Percentiles rank a stretch among this genome's conserved stretches.
Evolutionary conservation across 2,329 filamentous ascomycete genomes (phyloP).

Genomic region (Gliomastix tumulicola): DNA sequence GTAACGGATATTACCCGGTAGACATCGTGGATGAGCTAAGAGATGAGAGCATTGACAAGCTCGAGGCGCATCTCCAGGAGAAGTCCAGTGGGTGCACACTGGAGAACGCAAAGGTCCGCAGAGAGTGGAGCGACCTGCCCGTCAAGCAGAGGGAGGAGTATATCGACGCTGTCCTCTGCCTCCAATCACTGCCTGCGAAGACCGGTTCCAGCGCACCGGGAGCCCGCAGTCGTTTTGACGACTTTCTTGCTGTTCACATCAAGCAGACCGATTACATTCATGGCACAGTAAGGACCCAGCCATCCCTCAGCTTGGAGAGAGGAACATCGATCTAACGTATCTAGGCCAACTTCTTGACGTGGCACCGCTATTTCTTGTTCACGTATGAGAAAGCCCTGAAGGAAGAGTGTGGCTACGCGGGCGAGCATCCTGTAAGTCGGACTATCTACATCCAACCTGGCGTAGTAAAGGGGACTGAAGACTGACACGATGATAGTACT

Average conservation of each 20-base stretch:
- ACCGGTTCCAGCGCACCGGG: slow-evolving; percentile 13
- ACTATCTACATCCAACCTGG: too few relatives aligned
- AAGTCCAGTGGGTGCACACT: too few relatives aligned
- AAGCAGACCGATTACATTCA: slow-evolving; percentile 16
- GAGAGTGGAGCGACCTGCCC: slow-evolving; percentile 5
- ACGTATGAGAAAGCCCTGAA: slow-evolving; percentile 28
- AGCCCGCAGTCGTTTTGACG: slow-evolving; percentile 19
- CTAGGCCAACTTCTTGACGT: slow-evolving; percentile 24
- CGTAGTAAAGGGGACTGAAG: too few relatives aligned
- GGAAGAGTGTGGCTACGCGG: slow-evolving; percentile 31
- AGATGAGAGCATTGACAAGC: too few relatives aligned
- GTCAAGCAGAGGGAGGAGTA: slow-evolving; percentile 11
- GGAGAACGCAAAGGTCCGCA: slow-evolving; percentile 1
- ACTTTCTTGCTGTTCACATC: slow-evolving; percentile 23
- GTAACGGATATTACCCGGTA: too few relatives aligned
- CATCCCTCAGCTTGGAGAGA: slow-evolving; percentile 17
- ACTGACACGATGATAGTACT: slow-evolving; percentile 33
- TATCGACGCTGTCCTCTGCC: slow-evolving; percentile 15
- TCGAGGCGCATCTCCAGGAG: too few relatives aligned
- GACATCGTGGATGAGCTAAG: too few relatives aligned
- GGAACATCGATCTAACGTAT: not conserved
- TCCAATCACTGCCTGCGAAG: slow-evolving; percentile 13
- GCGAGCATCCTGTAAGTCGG: slow-evolving; percentile 18
- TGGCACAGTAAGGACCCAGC: slow-evolving; percentile 12
- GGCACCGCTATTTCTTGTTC: slow-evolving; percentile 32